Conservation (phyloP, 164 flowering plant species). For the Vitis labrusca region DNA sequence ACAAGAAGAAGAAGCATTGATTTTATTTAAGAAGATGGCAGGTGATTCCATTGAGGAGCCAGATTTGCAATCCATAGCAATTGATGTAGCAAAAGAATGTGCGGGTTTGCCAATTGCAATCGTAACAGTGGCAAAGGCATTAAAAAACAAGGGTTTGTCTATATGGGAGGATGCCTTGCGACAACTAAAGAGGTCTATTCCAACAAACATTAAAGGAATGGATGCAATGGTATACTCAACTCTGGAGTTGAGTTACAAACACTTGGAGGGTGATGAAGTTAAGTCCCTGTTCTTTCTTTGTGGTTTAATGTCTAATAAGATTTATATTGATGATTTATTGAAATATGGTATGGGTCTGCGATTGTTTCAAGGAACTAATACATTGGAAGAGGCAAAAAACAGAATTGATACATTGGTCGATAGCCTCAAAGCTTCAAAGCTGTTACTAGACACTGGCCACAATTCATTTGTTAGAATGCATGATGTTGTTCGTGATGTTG, state of each 20-base stretch:
- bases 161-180: not conserved
- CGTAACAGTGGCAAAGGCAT: not conserved
- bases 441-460: not conserved
- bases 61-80: not conserved
- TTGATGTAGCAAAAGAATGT: not conserved
- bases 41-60: not conserved
- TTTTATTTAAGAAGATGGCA: not conserved
- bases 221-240: too few species aligned
- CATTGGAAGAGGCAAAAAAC: not conserved
- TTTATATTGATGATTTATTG: not conserved
- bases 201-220: too few species aligned
- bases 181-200: not conserved
- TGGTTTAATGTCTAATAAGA: not conserved
- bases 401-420: not conserved
- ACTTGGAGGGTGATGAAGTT: too few species aligned
- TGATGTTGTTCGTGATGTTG: not conserved
- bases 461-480: too few species aligned
- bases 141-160: not conserved
- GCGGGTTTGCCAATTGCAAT: not conserved
- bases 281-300: too few species aligned
- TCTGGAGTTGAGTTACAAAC: too few species aligned
- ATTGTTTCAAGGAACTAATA: not conserved
- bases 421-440: not conserved
- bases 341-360: not conserved
- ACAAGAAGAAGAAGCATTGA: not conserved